Evolutionary conservation across 139 green algal species (phyloP).

Genomic region (Tetradesmus lagerheimii): DNA sequence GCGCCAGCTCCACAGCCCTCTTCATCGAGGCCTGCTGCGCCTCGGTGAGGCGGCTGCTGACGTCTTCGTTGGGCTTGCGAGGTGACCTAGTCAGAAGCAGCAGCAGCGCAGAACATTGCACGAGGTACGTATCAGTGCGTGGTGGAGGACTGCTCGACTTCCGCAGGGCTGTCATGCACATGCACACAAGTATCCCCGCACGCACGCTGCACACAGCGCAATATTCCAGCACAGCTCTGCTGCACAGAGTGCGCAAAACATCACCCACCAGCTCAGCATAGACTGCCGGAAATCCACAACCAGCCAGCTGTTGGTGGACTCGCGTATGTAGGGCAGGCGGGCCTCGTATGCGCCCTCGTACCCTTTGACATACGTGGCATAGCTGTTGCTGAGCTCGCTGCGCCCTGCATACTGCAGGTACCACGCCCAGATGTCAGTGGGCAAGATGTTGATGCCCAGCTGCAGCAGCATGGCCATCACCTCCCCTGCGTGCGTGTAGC

Average conservation of each 20-base stretch:
- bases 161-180: no score
- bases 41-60: neutral
- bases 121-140: no score
- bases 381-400: slow-evolving; percentile 9
- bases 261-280: neutral
- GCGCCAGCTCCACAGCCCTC: neutral
- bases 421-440: neutral
- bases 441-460: neutral
- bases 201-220: neutral
- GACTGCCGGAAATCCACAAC: neutral
- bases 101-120: neutral
- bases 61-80: neutral
- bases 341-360: neutral
- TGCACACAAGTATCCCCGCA: neutral
- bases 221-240: neutral
- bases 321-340: neutral
- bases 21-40: neutral
- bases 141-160: no score
- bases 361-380: neutral
- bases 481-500: no score
- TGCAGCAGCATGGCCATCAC: no score
- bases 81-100: neutral
- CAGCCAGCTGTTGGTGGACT: neutral
- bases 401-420: slow-evolving; percentile 13
- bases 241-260: no score